phyloP scores from a whole-genome alignment of 495 filamentous ascomycete species.

The Aspergillus homomorphus region DNA sequence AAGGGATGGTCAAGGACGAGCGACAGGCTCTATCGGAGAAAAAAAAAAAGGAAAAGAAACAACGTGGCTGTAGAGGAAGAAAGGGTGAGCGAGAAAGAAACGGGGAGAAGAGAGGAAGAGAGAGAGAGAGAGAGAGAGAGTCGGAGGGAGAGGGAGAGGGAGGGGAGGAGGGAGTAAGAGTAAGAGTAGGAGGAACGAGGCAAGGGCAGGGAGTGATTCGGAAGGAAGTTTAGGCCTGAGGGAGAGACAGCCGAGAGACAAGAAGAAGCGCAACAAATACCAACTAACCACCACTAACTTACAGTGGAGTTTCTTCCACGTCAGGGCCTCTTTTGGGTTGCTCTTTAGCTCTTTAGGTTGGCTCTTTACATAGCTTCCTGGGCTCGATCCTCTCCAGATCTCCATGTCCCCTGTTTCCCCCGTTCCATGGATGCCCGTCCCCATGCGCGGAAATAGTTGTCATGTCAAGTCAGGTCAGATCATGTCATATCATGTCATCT shows the following conservation, averaged over 20 bases:
- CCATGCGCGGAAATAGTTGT: too few relatives aligned
- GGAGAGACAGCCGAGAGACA: constrained; percentile 11
- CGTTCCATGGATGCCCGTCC: constrained; percentile 1
- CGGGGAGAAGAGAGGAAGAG: constrained; percentile 7
- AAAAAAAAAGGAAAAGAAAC: constrained; percentile 14
- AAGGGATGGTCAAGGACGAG: constrained; percentile 23
- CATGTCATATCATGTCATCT: too few relatives aligned
- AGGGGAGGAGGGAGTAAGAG: constrained; percentile 10
- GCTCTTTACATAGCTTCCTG: too few relatives aligned
- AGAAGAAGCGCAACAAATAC: constrained; percentile 8
- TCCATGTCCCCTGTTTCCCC: too few relatives aligned
- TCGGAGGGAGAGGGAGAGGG: constrained; percentile 8
- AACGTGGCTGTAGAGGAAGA: constrained; percentile 16
- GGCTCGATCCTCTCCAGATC: not conserved
- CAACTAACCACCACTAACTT: too few relatives aligned
- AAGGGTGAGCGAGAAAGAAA: constrained; percentile 13
- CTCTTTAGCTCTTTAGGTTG: too few relatives aligned
- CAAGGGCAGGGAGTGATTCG: constrained; percentile 15
- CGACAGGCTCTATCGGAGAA: constrained; percentile 18
- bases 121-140: constrained; percentile 12
- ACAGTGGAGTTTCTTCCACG: too few relatives aligned
- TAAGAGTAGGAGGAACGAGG: constrained; percentile 10
- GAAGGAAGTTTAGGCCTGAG: not conserved
- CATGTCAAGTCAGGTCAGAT: too few relatives aligned
- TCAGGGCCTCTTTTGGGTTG: too few relatives aligned